Evolutionary conservation across 805 yeast species (phyloP).

Genomic region (Metschnikowia cubensis): DNA sequence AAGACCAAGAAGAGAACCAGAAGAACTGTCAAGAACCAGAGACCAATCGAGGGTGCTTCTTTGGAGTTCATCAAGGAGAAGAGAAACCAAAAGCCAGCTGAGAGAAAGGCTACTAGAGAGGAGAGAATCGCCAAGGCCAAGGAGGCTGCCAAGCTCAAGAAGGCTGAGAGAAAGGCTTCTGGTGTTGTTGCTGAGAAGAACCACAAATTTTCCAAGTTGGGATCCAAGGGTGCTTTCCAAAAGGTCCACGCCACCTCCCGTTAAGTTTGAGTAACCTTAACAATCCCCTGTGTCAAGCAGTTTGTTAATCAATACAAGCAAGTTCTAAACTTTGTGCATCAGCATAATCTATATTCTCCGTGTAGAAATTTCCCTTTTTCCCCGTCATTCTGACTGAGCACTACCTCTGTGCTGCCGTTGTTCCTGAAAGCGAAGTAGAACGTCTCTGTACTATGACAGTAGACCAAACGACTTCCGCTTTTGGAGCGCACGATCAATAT

Average conservation of each 20-base stretch:
- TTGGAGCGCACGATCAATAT: constrained; percentile 16
- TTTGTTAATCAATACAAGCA: constrained; percentile 13
- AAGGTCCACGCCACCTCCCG: constrained; percentile 96
- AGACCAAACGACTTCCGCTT: constrained; percentile 9
- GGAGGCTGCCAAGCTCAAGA: constrained; percentile 86
- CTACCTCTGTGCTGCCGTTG: constrained; percentile 14
- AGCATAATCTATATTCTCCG: constrained; percentile 13
- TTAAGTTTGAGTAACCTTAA: constrained; percentile 41
- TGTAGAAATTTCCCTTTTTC: constrained; percentile 11
- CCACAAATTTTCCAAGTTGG: constrained; percentile 76
- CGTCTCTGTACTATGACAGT: constrained; percentile 19
- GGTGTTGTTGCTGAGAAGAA: constrained; percentile 57
- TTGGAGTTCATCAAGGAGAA: constrained; percentile 97
- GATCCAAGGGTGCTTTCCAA: constrained; percentile 97
- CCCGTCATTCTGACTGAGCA: constrained; percentile 11
- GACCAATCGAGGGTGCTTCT: constrained; percentile 99
- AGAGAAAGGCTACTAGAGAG: constrained; percentile 96
- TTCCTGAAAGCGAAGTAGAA: constrained; percentile 24
- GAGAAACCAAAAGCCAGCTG: constrained; percentile 93
- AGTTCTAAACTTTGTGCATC: constrained; percentile 4
- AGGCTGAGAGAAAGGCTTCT: constrained; percentile 94
- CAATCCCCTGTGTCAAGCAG: constrained; percentile 8
- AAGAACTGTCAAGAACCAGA: constrained; percentile 97
- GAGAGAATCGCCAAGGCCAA: constrained; percentile 78
- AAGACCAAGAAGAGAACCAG: constrained; percentile 94